Conservation (phyloP, 805 yeast species). For the Tanozyma kutaoensis region DNA sequence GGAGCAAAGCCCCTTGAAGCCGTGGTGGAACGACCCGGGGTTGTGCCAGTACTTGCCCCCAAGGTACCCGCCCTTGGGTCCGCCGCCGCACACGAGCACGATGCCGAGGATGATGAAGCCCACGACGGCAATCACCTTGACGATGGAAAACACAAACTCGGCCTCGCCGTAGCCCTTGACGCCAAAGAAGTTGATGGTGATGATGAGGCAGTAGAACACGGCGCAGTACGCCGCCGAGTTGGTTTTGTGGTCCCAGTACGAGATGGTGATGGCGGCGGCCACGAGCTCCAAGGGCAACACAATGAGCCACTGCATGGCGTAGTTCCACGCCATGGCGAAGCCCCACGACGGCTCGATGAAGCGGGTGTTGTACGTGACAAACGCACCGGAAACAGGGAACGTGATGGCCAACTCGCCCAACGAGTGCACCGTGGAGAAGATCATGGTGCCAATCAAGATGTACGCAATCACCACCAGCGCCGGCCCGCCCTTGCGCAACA, state of each 20-base stretch:
- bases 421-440: constrained; percentile 47
- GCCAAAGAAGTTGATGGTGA: neutral
- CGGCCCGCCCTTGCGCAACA: constrained; percentile 50
- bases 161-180: neutral
- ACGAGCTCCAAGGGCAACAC: neutral
- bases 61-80: neutral
- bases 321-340: neutral
- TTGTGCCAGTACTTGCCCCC: neutral
- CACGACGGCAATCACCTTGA: neutral
- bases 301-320: neutral
- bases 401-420: constrained; percentile 50
- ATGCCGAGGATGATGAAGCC: neutral
- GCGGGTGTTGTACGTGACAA: constrained; percentile 41
- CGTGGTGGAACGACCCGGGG: neutral
- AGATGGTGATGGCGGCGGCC: neutral
- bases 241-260: neutral
- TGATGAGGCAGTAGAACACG: neutral
- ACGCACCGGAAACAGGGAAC: constrained; percentile 54
- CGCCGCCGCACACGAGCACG: neutral
- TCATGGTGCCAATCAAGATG: constrained; percentile 38
- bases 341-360: neutral
- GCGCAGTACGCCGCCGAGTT: neutral
- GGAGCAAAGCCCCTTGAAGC: neutral
- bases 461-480: constrained; percentile 47
- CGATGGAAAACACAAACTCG: neutral